phyloP scores from a whole-genome alignment of 2,329 filamentous ascomycete species.

The Ceratocystis variospora region DNA sequence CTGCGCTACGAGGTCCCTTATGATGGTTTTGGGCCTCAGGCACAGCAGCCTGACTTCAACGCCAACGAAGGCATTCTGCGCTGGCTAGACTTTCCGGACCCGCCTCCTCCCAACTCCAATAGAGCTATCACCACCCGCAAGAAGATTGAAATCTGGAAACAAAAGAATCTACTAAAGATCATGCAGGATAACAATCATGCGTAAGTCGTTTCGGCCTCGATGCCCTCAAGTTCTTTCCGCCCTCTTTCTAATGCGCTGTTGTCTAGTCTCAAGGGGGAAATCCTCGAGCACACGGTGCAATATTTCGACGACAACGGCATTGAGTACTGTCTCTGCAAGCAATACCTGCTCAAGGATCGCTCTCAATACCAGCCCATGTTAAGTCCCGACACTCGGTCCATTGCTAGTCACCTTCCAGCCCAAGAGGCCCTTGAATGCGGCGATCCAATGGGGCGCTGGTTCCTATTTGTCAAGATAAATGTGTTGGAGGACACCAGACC shows the following conservation, averaged over 20 bases:
- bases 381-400: conserved; percentile 20
- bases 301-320: conserved; percentile 37
- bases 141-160: conserved; percentile 42
- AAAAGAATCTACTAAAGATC: conserved; percentile 34
- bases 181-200: conserved; percentile 40
- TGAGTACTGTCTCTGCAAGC: conserved; percentile 39
- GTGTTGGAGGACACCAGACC: conserved; percentile 44
- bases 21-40: conserved; percentile 24
- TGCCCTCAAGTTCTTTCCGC: not conserved
- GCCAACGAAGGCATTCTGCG: conserved; percentile 35
- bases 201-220: conserved; percentile 28
- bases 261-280: conserved; percentile 38
- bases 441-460: conserved; percentile 39
- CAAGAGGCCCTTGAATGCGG: conserved; percentile 36
- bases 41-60: conserved; percentile 36
- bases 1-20: conserved; percentile 40
- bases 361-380: conserved; percentile 25
- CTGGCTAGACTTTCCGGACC: conserved; percentile 49
- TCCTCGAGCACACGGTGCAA: conserved; percentile 39
- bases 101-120: conserved; percentile 31
- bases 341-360: conserved; percentile 31
- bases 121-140: conserved; percentile 38
- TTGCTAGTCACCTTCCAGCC: conserved; percentile 29
- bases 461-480: conserved; percentile 40
- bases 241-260: conserved; percentile 12